A percentile compares a stretch with the other conserved stretches of the same genome.
These are phyloP conservation scores for Conidiobolus incongruus DNA, from an alignment of 371 early-diverging fungal genomes.

Conservation along the genomic window DNA sequence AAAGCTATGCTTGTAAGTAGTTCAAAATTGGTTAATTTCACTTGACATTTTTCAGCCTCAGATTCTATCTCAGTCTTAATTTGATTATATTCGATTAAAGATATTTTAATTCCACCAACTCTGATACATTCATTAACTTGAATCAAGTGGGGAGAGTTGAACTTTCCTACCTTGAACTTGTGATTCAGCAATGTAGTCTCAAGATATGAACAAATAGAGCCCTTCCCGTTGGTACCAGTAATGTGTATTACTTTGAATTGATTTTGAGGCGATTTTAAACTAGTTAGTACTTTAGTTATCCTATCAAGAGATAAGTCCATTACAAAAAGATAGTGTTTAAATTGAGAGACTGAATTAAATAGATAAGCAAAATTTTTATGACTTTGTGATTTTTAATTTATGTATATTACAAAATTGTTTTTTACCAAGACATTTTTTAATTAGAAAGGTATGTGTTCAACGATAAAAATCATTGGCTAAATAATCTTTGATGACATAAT, in stretches of 20 bases:
- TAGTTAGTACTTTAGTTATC: too few relatives aligned
- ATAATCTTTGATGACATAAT: too few relatives aligned
- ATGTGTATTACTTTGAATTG: constrained; percentile 36
- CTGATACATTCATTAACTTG: constrained; percentile 78
- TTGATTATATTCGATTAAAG: constrained; percentile 42
- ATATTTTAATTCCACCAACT: constrained; percentile 59
- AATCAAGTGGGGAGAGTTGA: constrained; percentile 80
- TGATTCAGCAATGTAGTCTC: constrained; percentile 24
- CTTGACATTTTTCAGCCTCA: constrained; percentile 9
- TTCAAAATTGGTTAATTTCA: constrained; percentile 65
- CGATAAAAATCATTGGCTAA: too few relatives aligned
- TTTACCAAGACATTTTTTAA: too few relatives aligned
- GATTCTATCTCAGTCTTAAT: constrained; percentile 17
- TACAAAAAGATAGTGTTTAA: too few relatives aligned
- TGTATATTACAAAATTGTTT: too few relatives aligned
- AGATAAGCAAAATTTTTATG: too few relatives aligned
- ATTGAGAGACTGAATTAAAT: too few relatives aligned
- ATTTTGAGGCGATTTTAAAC: too few relatives aligned
- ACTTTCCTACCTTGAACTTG: constrained; percentile 42
- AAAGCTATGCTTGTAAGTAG: constrained; percentile 56
- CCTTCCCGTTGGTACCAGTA: constrained; percentile 77
- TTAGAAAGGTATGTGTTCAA: too few relatives aligned
- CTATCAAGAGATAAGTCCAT: too few relatives aligned
- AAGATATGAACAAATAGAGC: constrained; percentile 46
- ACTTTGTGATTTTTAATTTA: too few relatives aligned